Evolutionary conservation across 768 basidiomycete species (phyloP).

Genomic region (Pulveroboletus ravenelii): DNA sequence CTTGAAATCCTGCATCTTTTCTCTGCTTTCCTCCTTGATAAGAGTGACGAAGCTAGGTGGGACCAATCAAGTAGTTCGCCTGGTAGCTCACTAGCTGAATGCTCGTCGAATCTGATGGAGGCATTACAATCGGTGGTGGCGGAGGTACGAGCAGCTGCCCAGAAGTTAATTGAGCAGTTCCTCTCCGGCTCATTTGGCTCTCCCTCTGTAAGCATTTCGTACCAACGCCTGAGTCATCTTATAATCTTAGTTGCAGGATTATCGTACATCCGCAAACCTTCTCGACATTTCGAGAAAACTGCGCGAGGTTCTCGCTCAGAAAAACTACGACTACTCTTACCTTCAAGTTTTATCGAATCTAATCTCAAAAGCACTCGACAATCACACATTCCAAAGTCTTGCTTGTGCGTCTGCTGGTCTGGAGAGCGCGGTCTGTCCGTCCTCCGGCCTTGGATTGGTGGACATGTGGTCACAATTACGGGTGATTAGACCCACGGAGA

Average conservation of each 20-base stretch:
- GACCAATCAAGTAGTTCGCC: constrained; percentile 1
- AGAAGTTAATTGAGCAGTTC: constrained; percentile 15
- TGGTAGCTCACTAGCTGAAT: constrained; percentile 1
- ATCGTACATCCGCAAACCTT: constrained; percentile 33
- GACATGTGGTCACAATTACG: constrained; percentile 63
- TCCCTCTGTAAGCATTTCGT: constrained; percentile 23
- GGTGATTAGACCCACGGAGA: constrained; percentile 9
- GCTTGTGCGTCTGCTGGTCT: constrained; percentile 36
- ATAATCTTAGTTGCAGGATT: constrained; percentile 24
- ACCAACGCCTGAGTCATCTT: not conserved
- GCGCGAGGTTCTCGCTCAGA: constrained; percentile 34
- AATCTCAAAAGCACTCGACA: constrained; percentile 42
- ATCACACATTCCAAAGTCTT: constrained; percentile 33
- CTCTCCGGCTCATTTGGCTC: constrained; percentile 9
- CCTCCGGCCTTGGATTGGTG: constrained; percentile 67
- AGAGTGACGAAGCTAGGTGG: constrained; percentile 18
- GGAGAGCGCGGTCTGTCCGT: constrained; percentile 47
- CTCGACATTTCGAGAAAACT: constrained; percentile 41
- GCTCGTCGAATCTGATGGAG: constrained; percentile 10
- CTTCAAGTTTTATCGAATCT: constrained; percentile 54
- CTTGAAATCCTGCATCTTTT: constrained; percentile 41
- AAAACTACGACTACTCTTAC: constrained; percentile 60
- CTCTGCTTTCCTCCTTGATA: constrained; percentile 37
- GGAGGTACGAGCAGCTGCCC: constrained; percentile 17
- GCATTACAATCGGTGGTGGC: constrained; percentile 21